These are phyloP conservation scores for Claviceps fusiformis DNA, from an alignment of 2,329 filamentous ascomycete species.

Conservation along the genomic window DNA sequence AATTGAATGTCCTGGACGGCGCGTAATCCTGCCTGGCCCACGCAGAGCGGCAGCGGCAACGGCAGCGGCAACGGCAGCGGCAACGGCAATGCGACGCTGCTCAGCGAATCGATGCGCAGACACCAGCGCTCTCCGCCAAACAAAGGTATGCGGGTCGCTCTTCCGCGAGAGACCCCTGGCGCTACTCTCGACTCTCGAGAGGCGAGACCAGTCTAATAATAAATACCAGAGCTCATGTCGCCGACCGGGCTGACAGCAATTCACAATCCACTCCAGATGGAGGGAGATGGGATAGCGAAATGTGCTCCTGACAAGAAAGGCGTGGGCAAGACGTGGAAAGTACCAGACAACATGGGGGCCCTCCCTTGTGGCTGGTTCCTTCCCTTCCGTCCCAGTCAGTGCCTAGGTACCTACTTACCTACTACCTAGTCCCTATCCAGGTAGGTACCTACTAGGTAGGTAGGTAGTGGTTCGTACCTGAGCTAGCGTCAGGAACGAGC, in stretches of 20 bases:
- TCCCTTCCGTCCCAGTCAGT: neutral
- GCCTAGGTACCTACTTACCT: no score
- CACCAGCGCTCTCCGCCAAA: neutral
- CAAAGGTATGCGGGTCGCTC: neutral
- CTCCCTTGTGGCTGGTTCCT: neutral
- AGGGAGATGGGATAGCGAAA: neutral
- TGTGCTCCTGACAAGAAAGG: neutral
- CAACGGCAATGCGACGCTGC: no score
- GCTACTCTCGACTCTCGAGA: neutral
- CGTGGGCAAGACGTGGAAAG: no score
- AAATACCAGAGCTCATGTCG: neutral
- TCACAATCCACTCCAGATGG: neutral
- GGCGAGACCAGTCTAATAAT: no score
- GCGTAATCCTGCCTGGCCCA: neutral
- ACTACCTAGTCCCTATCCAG: no score
- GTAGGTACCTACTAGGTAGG: no score
- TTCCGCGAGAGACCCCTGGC: neutral
- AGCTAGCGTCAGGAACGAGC: conserved; percentile 3
- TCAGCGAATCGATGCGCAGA: no score
- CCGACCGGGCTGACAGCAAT: neutral
- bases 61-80: no score
- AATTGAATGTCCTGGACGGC: neutral
- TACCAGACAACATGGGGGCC: no score
- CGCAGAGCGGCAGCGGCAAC: no score
- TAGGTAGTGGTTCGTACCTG: neutral